A percentile compares a stretch with the other conserved stretches of the same genome.
Conservation (phyloP, 345 rosid genomes). For the Brassica carinata region DNA sequence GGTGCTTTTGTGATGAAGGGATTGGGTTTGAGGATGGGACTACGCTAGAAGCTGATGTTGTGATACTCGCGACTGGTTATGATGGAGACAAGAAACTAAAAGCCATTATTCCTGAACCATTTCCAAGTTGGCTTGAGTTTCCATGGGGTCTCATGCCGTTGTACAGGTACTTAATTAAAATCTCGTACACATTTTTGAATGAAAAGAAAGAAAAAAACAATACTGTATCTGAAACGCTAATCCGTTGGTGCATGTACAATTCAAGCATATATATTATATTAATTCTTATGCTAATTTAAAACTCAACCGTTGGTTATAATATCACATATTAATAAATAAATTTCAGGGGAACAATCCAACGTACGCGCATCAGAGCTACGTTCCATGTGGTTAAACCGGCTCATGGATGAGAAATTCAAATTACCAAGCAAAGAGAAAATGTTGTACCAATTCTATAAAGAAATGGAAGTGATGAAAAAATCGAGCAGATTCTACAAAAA, state of each 20-base stretch:
- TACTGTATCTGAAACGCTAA: background rate
- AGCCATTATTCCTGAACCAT: constrained; percentile 75
- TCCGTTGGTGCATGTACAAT: too few relatives aligned
- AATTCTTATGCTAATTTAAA: background rate
- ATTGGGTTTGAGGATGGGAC: constrained; percentile 67
- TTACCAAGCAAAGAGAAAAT: too few relatives aligned
- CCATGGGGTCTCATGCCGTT: constrained; percentile 69
- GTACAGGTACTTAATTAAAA: constrained; percentile 52
- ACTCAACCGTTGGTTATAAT: background rate
- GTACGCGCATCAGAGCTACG: constrained; percentile 80
- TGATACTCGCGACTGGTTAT: constrained; percentile 77
- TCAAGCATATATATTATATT: too few relatives aligned
- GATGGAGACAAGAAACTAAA: constrained; percentile 82
- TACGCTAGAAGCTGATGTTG: constrained; percentile 70
- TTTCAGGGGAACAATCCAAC: constrained; percentile 74
- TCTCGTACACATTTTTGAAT: background rate
- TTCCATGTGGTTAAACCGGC: constrained; percentile 66
- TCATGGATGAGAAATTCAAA: constrained; percentile 41
- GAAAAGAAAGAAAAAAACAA: background rate
- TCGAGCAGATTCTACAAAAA: too few relatives aligned
- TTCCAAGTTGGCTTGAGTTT: constrained; percentile 54
- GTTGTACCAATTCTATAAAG: too few relatives aligned
- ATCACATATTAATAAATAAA: too few relatives aligned
- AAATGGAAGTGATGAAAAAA: too few relatives aligned
- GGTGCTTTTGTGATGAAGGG: constrained; percentile 78